A percentile compares a stretch with the other conserved stretches of the same genome.
Conservation (phyloP, 2,329 filamentous ascomycete species). For the Amauroascus verrucosus region DNA sequence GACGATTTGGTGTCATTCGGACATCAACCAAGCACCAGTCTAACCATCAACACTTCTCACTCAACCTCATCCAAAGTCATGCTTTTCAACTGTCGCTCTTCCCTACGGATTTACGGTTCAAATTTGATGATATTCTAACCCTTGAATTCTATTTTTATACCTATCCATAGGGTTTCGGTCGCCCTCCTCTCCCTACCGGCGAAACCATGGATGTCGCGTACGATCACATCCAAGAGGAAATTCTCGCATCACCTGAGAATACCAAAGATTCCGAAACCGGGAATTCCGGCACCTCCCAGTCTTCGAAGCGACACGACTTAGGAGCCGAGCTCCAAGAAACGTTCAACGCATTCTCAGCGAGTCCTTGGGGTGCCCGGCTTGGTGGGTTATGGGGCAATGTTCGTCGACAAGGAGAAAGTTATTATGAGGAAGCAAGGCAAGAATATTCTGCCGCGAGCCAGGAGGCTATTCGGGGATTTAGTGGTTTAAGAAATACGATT, state of each 20-base stretch:
- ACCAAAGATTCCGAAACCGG: conserved; percentile 35
- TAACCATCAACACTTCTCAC: not conserved
- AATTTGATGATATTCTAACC: not conserved
- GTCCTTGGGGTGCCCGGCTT: conserved; percentile 79
- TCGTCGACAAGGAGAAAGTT: conserved; percentile 88
- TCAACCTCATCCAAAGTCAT: not conserved
- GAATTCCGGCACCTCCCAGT: conserved; percentile 29
- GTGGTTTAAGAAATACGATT: conserved; percentile 56
- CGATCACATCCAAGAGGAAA: conserved; percentile 87
- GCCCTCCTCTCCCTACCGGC: not conserved
- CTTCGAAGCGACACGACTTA: conserved; percentile 43
- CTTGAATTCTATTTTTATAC: not conserved
- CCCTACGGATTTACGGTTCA: not conserved
- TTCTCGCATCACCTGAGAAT: conserved; percentile 50
- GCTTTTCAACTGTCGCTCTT: not conserved
- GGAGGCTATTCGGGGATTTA: conserved; percentile 73
- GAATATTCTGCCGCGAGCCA: conserved; percentile 70
- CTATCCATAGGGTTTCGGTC: not conserved
- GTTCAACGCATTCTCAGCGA: conserved; percentile 84
- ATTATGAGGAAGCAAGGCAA: conserved; percentile 71
- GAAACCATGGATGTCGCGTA: conserved; percentile 82
- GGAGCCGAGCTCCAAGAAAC: conserved; percentile 89
- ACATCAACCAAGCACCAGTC: too few species aligned
- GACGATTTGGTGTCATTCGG: too few species aligned
- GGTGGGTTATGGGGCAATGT: conserved; percentile 84